Base-by-base conservation (phyloP, 192 early-diverging fungal genomes). In the Cetraspora pellucida region DNA sequence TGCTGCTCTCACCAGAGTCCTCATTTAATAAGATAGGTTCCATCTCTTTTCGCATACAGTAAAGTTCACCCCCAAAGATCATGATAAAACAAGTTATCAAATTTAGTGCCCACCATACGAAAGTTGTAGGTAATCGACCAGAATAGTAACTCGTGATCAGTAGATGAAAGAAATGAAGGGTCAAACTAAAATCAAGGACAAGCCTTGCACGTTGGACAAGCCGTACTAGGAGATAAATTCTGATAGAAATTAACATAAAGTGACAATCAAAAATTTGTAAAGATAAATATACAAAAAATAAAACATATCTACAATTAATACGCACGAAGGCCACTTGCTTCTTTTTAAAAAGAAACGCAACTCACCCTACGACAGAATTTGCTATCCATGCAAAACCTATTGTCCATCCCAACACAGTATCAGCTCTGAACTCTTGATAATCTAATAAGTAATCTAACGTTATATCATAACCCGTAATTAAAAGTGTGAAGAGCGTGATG, bases 1-100 rank as follows among this genome's bases (percentile, higher is more conserved):
- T 46, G 10, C 68, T 70, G 1, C 75, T 75, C 2, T 80, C 82
- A 37, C 63, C 63, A 31, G 54, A 71, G 1, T 80, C 82, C 31
- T 54, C 74, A 10, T 30, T 54, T 25, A 37, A 21, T 3, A 87
- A 74, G 28, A 83, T 71, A 61, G 94, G 94, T 76, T 92, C 88
- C 89, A 95, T 87, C 75, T 95, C 94, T 77, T 84, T 78, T 64
- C 87, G 87, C 90, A 93, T 92, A 77, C 94, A 95, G 60, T 92
- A 86, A 79, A 93, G 88, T 78, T 95, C 93, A 19, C 91, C 92
- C 10, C 92, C 93, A 60, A 94, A 77, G 10, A 90, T 86, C 86
- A 93, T 90, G 49, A 91, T 84, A 0, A 80, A 75, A 11, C 84
- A 76, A 2, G 88, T 85, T 13, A 82, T 74, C 13, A 85, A 37